phyloP scores from a whole-genome alignment of 2,329 filamentous ascomycete genomes.

The Trichoderma guizhouense region DNA sequence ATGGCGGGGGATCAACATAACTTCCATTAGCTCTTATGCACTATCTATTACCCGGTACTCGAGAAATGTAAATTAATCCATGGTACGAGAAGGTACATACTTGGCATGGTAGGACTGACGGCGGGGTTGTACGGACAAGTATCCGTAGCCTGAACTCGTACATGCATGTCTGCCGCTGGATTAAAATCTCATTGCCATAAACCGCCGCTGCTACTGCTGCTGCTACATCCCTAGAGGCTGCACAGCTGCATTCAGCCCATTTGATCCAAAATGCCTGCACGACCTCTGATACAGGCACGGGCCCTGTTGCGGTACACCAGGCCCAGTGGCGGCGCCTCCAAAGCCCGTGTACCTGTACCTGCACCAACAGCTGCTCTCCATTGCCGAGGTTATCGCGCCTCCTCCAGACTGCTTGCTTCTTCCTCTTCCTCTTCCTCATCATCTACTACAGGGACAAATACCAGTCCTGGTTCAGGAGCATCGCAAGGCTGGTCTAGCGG shows the following conservation, averaged over 20 bases:
- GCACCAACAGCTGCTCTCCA: not conserved
- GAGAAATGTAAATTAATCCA: not conserved
- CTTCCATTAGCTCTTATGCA: not conserved
- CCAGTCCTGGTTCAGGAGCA: not conserved
- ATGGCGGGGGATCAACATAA: not conserved
- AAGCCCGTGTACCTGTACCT: not conserved
- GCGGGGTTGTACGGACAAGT: not conserved
- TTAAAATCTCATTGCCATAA: not conserved
- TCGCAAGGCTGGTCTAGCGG: conserved; percentile 29
- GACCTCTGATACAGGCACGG: conserved; percentile 2
- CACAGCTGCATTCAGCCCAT: not conserved
- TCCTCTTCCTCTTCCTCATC: not conserved
- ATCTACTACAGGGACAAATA: not conserved
- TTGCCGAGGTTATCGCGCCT: not conserved
- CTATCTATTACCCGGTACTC: too few species aligned
- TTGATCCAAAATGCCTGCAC: not conserved
- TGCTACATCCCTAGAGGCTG: not conserved
- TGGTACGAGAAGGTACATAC: not conserved
- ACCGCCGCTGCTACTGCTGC: not conserved
- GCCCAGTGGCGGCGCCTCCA: too few species aligned
- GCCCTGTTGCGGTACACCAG: not conserved
- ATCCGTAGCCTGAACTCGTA: not conserved
- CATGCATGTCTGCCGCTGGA: not conserved
- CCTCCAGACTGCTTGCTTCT: not conserved
- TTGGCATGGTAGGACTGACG: not conserved